Conservation (phyloP, 129 eudicot genomes). For the Arctium minus region DNA sequence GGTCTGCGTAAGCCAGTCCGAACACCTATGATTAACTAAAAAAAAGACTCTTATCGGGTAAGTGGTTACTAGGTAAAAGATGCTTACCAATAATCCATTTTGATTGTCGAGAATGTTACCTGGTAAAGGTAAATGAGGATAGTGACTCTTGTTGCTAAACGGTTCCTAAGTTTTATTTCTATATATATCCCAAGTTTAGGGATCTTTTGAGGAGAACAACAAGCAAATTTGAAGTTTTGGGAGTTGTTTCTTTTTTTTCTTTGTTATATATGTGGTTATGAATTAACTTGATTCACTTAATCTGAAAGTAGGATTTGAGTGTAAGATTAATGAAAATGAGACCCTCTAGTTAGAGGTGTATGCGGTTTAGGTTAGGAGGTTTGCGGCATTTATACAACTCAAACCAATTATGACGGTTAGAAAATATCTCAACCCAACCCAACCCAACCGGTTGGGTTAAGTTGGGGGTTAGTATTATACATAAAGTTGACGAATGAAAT, state of each 20-base stretch:
- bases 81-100: background rate
- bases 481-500: too few relatives aligned
- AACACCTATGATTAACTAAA: too few relatives aligned
- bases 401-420: too few relatives aligned
- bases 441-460: too few relatives aligned
- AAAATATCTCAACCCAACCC: too few relatives aligned
- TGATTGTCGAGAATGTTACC: background rate
- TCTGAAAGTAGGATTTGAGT: background rate
- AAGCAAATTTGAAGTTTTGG: background rate
- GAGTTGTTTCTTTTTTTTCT: background rate
- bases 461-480: too few relatives aligned
- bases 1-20: too few relatives aligned
- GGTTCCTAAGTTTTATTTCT: background rate
- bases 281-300: conserved; percentile 42
- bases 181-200: background rate
- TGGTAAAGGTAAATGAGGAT: background rate
- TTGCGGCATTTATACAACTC: too few relatives aligned
- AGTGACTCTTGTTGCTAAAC: background rate
- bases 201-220: background rate
- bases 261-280: conserved; percentile 14
- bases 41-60: too few relatives aligned
- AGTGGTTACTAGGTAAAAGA: background rate
- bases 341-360: too few relatives aligned
- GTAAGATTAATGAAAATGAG: background rate
- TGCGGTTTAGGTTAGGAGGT: too few relatives aligned